Evolutionary conservation across 2,329 filamentous ascomycete genomes (phyloP).

Genomic region (Aspergillus sp.): DNA sequence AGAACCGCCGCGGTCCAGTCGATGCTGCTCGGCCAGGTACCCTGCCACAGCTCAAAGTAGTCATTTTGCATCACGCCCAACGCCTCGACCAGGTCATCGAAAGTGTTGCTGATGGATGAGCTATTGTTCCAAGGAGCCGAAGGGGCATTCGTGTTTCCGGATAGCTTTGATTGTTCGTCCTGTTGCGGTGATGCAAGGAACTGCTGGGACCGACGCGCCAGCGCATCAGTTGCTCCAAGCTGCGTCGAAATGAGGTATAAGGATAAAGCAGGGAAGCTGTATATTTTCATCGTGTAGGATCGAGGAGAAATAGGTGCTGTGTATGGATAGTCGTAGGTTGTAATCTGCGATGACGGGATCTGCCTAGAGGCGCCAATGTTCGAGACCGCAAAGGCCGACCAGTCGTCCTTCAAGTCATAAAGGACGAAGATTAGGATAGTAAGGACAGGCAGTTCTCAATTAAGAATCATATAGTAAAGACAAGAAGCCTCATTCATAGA

Average conservation of each 20-base stretch:
- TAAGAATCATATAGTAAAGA: neutral
- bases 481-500: neutral
- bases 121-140: neutral
- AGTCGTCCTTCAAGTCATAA: neutral
- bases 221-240: conserved; percentile 18
- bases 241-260: conserved; percentile 18
- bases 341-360: no score
- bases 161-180: neutral
- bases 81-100: conserved; percentile 50
- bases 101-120: conserved; percentile 10
- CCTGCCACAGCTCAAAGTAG: conserved; percentile 71
- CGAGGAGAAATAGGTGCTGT: neutral
- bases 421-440: neutral
- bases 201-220: conserved; percentile 24
- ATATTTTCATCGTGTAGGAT: conserved; percentile 2
- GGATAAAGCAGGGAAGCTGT: conserved; percentile 14
- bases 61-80: conserved; percentile 68
- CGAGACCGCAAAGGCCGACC: neutral
- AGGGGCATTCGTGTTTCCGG: neutral
- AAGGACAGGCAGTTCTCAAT: neutral
- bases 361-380: neutral
- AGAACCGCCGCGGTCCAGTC: conserved; percentile 91
- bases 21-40: conserved; percentile 77
- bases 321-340: neutral
- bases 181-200: conserved; percentile 8